Base-by-base conservation (phyloP, 257 asterid species). In the Penstemon eatonii region DNA sequence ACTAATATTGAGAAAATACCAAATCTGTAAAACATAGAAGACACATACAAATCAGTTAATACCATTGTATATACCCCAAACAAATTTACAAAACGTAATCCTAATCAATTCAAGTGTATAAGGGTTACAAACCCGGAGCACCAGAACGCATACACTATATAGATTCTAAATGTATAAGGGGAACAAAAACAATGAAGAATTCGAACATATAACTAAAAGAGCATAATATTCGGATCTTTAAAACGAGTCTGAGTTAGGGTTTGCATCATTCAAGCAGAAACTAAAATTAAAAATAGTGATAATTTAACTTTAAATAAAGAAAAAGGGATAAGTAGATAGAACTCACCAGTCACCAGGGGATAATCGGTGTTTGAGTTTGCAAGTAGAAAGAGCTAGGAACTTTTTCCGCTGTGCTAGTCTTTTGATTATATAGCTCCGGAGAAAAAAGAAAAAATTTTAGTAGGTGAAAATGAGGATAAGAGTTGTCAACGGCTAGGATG, bases 381-480 rank as follows among this genome's bases (percentile, higher is more conserved):
- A 4, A 1, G 11, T n/a, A n/a, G 78, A 40, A 53, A 63, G 64
- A 50, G 75, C 56, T 65, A 67, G 68, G 79, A 78, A 60, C 60
- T 63, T 75, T 50, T 65, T 39, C 9, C 36, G 63, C 8, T 3
- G 53, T 5, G n/a, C 25, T 44, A 80, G 74, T 41, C 70, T 66
- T 43, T 65, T 45, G 43, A 63, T 37, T 49, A 37, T 71, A 72
- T 62, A 63, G 40, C 72, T 65, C 33, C 2, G 33, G 33, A 25
- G 33, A 25, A 25, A 25, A 25, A 25, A 25, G 33, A 25, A 55
- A 25, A 60, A 57, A 43, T 57, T 39, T 68, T 61, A 66, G 75
- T 65, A 61, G 82, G 81, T 66, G 86, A 70, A 80, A 59, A 63
- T 53, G 72, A 80, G 80, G 90, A 85, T 86, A 78, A 83, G 82